Evolutionary conservation across 495 filamentous ascomycete genomes (phyloP).

Genomic region (Daldinia vernicosa): DNA sequence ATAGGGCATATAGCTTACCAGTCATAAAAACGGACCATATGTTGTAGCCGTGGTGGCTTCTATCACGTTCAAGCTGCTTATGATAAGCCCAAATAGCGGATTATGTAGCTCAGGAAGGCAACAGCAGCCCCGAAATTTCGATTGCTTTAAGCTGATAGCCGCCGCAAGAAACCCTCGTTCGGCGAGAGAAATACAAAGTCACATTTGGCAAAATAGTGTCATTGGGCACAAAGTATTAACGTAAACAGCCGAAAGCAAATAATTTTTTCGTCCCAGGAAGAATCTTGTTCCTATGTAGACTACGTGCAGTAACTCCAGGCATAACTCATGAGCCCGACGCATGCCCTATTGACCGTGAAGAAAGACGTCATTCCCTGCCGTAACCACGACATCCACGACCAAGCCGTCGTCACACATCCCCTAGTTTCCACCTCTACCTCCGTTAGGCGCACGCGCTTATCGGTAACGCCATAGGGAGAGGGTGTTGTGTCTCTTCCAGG

Average conservation of each 20-base stretch:
- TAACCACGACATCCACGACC: slow-evolving; percentile 44
- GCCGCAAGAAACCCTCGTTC: no score
- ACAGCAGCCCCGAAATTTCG: no score
- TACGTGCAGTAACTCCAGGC: slow-evolving; percentile 48
- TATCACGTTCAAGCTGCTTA: no score
- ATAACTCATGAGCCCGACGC: slow-evolving; percentile 48
- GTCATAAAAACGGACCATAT: no score
- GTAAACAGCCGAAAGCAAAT: slow-evolving; percentile 20
- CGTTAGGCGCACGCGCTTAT: slow-evolving; percentile 50
- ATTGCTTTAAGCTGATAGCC: no score
- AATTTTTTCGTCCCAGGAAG: slow-evolving; percentile 41
- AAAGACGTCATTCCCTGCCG: slow-evolving; percentile 41
- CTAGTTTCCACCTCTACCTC: slow-evolving; percentile 23
- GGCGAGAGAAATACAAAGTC: neutral
- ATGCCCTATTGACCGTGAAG: slow-evolving; percentile 46
- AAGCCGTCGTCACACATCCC: slow-evolving; percentile 17
- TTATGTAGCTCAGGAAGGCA: no score
- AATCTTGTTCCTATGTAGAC: slow-evolving; percentile 46
- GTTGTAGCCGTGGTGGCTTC: no score
- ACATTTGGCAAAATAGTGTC: neutral
- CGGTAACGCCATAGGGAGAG: slow-evolving; percentile 90
- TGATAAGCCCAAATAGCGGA: no score
- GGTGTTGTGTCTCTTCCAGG: slow-evolving; percentile 99
- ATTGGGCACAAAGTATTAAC: neutral
- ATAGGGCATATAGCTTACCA: no score